These are phyloP conservation scores for Glomus cerebriforme DNA, from an alignment of 192 early-diverging fungal species.

Conservation along the genomic window DNA sequence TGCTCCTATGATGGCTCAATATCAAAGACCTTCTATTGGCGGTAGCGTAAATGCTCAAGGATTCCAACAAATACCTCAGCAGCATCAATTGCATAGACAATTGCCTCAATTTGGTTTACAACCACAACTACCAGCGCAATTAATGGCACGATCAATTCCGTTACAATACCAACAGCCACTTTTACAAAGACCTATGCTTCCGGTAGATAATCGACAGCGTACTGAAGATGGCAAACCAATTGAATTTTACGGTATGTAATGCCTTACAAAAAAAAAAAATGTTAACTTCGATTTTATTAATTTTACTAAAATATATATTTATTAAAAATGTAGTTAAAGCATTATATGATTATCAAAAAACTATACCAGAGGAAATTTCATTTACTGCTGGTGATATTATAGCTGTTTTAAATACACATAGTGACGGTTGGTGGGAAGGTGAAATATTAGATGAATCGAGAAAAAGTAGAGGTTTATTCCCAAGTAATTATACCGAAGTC, in stretches of 20 bases:
- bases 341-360: constrained; percentile 48
- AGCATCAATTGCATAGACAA: not conserved
- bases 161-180: not conserved
- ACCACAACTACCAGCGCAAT: not conserved
- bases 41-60: not conserved
- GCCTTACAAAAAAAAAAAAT: not conserved
- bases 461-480: constrained; percentile 40
- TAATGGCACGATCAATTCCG: not conserved
- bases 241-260: constrained; percentile 41
- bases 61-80: not conserved
- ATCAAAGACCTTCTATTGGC: not conserved
- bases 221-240: constrained; percentile 41
- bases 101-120: not conserved
- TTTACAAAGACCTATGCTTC: not conserved
- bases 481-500: constrained; percentile 40
- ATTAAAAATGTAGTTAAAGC: constrained; percentile 37
- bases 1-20: not conserved
- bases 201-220: not conserved
- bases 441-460: constrained; percentile 38
- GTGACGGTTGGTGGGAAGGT: constrained; percentile 65
- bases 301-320: not conserved
- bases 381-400: constrained; percentile 50
- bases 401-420: constrained; percentile 44
- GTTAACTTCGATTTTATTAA: not conserved
- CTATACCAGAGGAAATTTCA: constrained; percentile 54